phyloP scores from a whole-genome alignment of 2,329 filamentous ascomycete species.

The Calonectria henricotiae region DNA sequence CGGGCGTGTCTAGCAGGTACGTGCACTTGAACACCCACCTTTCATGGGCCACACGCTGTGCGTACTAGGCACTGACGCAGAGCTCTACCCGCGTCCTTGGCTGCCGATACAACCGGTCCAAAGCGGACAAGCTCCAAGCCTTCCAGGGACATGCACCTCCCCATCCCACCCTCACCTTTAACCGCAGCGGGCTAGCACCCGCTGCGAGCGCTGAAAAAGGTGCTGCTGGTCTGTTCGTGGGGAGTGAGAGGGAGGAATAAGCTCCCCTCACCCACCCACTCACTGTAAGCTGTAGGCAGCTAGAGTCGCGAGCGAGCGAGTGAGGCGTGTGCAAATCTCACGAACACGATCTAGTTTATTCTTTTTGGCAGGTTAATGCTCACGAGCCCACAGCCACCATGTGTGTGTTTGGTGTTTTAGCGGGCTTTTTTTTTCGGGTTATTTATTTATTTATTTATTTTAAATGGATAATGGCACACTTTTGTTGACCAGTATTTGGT shows the following conservation, averaged over 20 bases:
- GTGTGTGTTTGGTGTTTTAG: slow-evolving; percentile 3
- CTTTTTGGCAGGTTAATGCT: slow-evolving; percentile 3
- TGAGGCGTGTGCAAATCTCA: slow-evolving; percentile 11
- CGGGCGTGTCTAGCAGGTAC: slow-evolving; percentile 26
- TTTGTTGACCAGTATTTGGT: background rate
- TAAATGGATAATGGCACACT: background rate
- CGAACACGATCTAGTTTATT: slow-evolving; percentile 15
- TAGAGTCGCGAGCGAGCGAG: slow-evolving; percentile 5
- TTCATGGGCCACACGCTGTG: background rate
- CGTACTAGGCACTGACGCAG: background rate
- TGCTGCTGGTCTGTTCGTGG: slow-evolving; percentile 3
- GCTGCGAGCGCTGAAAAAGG: slow-evolving; percentile 32
- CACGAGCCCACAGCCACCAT: slow-evolving; percentile 17
- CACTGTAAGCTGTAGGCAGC: slow-evolving; percentile 10
- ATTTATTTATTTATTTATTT: background rate
- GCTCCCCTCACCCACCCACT: slow-evolving; percentile 8
- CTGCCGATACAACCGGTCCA: slow-evolving; percentile 27
- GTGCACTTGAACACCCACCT: background rate
- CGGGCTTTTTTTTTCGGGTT: background rate
- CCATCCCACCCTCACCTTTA: background rate
- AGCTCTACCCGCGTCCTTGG: slow-evolving; percentile 27
- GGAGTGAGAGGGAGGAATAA: slow-evolving; percentile 11
- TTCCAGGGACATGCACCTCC: background rate
- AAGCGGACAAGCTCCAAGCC: slow-evolving; percentile 16
- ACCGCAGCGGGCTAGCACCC: slow-evolving; percentile 24